Percentiles rank a stretch among this genome's conserved stretches.
Conservation (phyloP, 1,139 yeast species). For the Zygosaccharomyces sapae region DNA sequence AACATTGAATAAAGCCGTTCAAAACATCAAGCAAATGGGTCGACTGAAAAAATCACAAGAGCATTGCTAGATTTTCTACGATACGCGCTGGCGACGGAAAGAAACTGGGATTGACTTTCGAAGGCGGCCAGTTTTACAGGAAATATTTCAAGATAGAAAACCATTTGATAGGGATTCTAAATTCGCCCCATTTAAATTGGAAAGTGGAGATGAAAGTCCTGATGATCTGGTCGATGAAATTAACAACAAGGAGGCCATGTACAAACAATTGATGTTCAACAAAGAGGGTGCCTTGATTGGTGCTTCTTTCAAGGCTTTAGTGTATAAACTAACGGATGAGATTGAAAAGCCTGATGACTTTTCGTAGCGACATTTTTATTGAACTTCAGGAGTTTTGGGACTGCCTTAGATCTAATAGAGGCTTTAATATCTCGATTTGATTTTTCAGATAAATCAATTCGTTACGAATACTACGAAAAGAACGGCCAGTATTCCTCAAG, state of each 20-base stretch:
- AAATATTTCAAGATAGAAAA: conserved; percentile 37
- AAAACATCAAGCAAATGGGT: conserved; percentile 5
- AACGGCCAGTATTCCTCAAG: conserved; percentile 43
- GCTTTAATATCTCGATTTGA: conserved; percentile 67
- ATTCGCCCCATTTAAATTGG: conserved; percentile 36
- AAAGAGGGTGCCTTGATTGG: conserved; percentile 61
- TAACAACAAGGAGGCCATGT: conserved; percentile 32
- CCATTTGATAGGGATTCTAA: conserved; percentile 45
- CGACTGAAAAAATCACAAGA: conserved; percentile 14
- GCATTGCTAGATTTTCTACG: conserved; percentile 51
- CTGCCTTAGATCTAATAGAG: conserved; percentile 64
- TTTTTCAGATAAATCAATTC: conserved; percentile 39
- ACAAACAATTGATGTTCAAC: conserved; percentile 45
- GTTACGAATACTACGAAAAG: conserved; percentile 35
- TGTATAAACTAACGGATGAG: conserved; percentile 70
- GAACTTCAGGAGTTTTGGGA: conserved; percentile 72
- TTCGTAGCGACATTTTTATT: conserved; percentile 74
- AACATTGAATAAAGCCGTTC: conserved; percentile 27
- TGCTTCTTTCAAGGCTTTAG: conserved; percentile 72
- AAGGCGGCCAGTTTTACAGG: conserved; percentile 52
- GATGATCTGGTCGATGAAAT: conserved; percentile 21
- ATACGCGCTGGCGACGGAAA: conserved; percentile 57
- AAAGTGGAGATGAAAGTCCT: conserved; percentile 19
- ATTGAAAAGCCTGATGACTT: conserved; percentile 58
- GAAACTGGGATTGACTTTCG: conserved; percentile 50